Percentiles rank a stretch among this genome's conserved stretches.
Conservation (phyloP, 1,139 yeast species). For the Nadsonia starkeyi-henricii region DNA sequence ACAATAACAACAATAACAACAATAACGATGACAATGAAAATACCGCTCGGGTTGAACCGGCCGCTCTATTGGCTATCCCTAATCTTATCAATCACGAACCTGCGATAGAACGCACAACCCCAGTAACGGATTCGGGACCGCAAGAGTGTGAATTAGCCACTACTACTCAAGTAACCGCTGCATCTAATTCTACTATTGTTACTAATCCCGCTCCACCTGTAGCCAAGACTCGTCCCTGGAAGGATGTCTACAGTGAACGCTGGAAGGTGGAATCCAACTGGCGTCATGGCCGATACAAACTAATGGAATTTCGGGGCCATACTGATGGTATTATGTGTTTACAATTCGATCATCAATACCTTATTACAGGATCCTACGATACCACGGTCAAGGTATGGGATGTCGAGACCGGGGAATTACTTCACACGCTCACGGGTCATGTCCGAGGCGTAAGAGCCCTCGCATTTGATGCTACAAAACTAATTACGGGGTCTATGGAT, state of each 20-base stretch:
- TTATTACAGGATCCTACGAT: constrained; percentile 88
- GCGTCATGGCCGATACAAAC: constrained; percentile 65
- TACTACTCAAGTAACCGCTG: too few relatives aligned
- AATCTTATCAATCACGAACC: too few relatives aligned
- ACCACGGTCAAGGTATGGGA: constrained; percentile 86
- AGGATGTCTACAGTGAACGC: constrained; percentile 82
- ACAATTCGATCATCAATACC: constrained; percentile 61
- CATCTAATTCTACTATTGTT: neutral
- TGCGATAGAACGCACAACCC: too few relatives aligned
- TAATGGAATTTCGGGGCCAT: constrained; percentile 68
- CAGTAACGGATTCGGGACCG: too few relatives aligned
- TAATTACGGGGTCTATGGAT: constrained; percentile 86
- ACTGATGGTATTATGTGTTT: constrained; percentile 75
- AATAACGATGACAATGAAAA: too few relatives aligned
- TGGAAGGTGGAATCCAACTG: constrained; percentile 85
- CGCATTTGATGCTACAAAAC: constrained; percentile 73
- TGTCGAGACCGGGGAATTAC: constrained; percentile 57
- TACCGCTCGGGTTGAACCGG: too few relatives aligned
- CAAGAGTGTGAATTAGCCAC: too few relatives aligned
- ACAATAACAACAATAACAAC: constrained; percentile 1
- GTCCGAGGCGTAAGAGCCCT: constrained; percentile 72
- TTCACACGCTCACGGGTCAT: constrained; percentile 73
- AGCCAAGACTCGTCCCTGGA: constrained; percentile 72
- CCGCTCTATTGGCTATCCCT: too few relatives aligned
- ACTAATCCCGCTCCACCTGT: too few relatives aligned